Evolutionary conservation across 1,139 yeast genomes (phyloP).

Genomic region (Saccharomyces pastorianus): DNA sequence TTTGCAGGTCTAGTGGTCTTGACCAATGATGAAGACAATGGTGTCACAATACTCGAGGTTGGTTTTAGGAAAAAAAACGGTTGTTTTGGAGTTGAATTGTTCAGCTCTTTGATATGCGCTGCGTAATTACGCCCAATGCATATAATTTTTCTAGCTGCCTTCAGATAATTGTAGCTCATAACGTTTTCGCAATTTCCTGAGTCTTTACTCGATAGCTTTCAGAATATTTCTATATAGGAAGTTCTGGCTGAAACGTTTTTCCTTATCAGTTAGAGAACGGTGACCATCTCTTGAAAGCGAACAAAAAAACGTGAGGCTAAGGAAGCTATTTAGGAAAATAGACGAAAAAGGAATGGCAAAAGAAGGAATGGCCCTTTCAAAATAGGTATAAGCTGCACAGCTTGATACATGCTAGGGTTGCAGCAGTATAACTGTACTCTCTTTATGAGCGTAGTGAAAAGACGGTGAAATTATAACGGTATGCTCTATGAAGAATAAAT

Average conservation of each 20-base stretch:
- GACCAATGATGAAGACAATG: conserved; percentile 11
- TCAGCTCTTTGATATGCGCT: conserved; percentile 85
- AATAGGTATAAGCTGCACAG: background rate
- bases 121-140: conserved; percentile 96
- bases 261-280: background rate
- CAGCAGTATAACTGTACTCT: too few species aligned
- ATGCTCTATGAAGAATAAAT: background rate
- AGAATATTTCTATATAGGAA: background rate
- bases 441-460: background rate
- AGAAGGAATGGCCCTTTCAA: background rate
- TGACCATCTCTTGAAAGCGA: background rate
- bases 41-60: conserved; percentile 49
- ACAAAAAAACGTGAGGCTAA: background rate
- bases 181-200: background rate
- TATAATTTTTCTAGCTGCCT: conserved; percentile 67
- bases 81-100: conserved; percentile 67
- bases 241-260: background rate
- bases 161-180: conserved; percentile 47
- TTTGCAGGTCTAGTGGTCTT: conserved; percentile 6
- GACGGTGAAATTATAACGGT: background rate
- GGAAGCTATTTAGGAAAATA: background rate
- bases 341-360: background rate
- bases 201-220: background rate
- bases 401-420: background rate
- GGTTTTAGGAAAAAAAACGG: conserved; percentile 95